Base-by-base conservation (phyloP, 306 rosid genomes). In the Ceratonia siliqua region DNA sequence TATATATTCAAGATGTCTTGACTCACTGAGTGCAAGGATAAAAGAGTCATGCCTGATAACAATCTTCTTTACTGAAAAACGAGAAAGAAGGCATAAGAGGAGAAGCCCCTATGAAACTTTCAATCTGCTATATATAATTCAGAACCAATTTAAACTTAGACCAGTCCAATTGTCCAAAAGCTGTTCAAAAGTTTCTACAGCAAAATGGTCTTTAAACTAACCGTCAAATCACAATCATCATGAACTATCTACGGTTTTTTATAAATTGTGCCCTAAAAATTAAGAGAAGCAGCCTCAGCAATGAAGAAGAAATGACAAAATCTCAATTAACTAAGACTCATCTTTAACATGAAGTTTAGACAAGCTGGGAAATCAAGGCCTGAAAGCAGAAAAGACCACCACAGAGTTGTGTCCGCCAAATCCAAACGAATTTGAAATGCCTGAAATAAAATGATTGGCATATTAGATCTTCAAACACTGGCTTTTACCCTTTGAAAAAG, bases 381-480 rank as follows among this genome's bases (percentile, higher is more conserved):
- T 89, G 90, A 92, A 92, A 1, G 94, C 94, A 42, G 99, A 89
- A 72, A 95, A 95, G 50, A 90, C 94, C 48, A 90, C 99, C 0
- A 92, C 99, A 12, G 99, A 95, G 81, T 95, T 95, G 79, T 95
- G 99, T 76, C 99, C 98, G 33, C 99, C 98, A 42, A 95, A 92
- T 80, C 98, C 99, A 18, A 95, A 95, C 33, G 99, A 95, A 83
- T 90, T 95, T 41, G 99, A 92, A 72, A 95, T 92, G 43, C 89
- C 98, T 95, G 92, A 73, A 78, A 79, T 25, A 11, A 45, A 5
- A 66, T 17, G n/a, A 66, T 33, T 21, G 15, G 20, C 3, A 41
- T 7, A 38, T 83, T 56, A 42, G 67, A 66, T 65, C 49, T 42
- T 50, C 41, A 57, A 32, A 71, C 32, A 9, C 21, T 54, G 25